Evolutionary conservation across 2,329 filamentous ascomycete species (phyloP).

Genomic region (Verticillium zaregamsianum): DNA sequence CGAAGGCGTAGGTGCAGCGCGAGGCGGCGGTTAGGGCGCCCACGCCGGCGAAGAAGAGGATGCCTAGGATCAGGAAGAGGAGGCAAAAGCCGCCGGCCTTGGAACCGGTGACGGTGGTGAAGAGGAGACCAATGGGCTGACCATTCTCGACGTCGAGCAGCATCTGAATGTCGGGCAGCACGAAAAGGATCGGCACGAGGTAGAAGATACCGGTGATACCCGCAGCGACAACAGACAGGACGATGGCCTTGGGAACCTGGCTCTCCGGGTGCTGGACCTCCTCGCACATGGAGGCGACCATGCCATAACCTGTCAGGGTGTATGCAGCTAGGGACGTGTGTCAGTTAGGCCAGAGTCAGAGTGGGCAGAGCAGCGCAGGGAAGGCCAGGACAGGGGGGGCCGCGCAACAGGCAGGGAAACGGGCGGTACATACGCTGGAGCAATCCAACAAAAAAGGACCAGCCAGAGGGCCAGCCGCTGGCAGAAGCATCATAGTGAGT

Average conservation of each 20-base stretch:
- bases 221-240: conserved; percentile 63
- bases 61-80: conserved; percentile 71
- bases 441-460: conserved; percentile 70
- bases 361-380: not conserved
- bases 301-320: conserved; percentile 62
- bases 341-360: not conserved
- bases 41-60: conserved; percentile 72
- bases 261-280: conserved; percentile 65
- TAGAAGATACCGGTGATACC: conserved; percentile 64
- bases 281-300: conserved; percentile 70
- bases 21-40: conserved; percentile 71
- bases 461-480: conserved; percentile 64
- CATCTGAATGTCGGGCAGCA: conserved; percentile 61
- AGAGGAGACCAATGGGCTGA: conserved; percentile 72
- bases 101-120: conserved; percentile 72
- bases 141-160: conserved; percentile 65
- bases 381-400: not conserved
- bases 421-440: conserved; percentile 39
- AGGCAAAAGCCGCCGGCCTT: conserved; percentile 70
- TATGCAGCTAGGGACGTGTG: conserved; percentile 42
- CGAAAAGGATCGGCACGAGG: conserved; percentile 71
- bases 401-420: not conserved
- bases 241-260: conserved; percentile 68
- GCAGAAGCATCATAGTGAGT: conserved; percentile 61
- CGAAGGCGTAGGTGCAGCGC: conserved; percentile 72